phyloP scores from a whole-genome alignment of 306 rosid species.

The Purshia tridentata region DNA sequence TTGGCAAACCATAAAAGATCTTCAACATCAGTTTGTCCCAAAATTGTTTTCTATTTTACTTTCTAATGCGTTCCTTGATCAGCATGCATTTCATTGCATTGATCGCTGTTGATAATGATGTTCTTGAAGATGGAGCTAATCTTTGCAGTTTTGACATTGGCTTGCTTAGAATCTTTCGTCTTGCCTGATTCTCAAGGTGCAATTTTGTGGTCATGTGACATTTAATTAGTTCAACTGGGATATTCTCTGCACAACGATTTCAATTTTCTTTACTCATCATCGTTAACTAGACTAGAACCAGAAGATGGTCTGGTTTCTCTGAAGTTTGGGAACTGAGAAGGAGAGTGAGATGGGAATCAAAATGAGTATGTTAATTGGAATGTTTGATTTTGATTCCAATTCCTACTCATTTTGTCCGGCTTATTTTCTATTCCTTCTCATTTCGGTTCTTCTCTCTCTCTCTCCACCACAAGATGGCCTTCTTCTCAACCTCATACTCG shows the following conservation, averaged over 20 bases:
- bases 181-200: constrained; percentile 83
- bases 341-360: no score
- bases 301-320: no score
- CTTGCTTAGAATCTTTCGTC: constrained; percentile 59
- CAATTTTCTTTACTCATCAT: not conserved
- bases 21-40: not conserved
- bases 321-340: no score
- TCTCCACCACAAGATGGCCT: no score
- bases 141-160: constrained; percentile 43
- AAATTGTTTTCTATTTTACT: constrained; percentile 23
- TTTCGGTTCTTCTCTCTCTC: no score
- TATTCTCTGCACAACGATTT: constrained; percentile 6
- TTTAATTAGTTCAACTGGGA: constrained; percentile 5
- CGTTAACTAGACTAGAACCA: not conserved
- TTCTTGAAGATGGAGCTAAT: constrained; percentile 54
- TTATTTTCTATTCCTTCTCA: no score
- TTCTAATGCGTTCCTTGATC: constrained; percentile 25
- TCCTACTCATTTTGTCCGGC: no score
- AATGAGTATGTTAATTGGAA: no score
- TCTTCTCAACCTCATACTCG: no score
- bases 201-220: not conserved
- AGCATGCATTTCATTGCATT: constrained; percentile 25
- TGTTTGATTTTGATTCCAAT: no score
- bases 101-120: constrained; percentile 23
- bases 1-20: not conserved